Evolutionary conservation across 805 yeast species (phyloP), one percentile per base, ranked within the genome.

Genomic region (Metschnikowia cerradonensis): DNA sequence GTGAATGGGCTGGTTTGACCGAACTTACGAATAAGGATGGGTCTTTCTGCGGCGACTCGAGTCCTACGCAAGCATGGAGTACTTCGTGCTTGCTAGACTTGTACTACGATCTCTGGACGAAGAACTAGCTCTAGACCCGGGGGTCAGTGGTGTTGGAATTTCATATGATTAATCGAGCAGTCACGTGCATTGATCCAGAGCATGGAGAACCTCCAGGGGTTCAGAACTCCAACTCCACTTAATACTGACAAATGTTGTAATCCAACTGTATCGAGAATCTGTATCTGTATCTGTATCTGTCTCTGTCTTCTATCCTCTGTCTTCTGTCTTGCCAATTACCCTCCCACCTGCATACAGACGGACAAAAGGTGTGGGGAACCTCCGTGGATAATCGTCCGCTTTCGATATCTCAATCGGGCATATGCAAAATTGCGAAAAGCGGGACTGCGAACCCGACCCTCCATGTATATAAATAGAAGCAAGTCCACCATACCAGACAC

Each of bases 31-130:
- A 92, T 63, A 89, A 88, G 67, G 84, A 86, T 60, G 98, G 98
- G 2, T 84, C 73, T 31, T 60, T 82, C 8, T 92, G 99, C 65
- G 62, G 65, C 15, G 98, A 94, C 66, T 88, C 96, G 1, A 87
- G 96, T 56, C 97, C 97, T 2, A 85, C 97, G 0, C 99, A 92
- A 66, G 97, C 98, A 0, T 92, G 99, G 99, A 88, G 96, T 64
- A 72, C 92, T 0, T 84, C 94, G 2, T 88, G 97, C 60, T 68
- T 94, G 51, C 67, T 92, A 32, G 98, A 92, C 65, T 70, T 92
- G 48, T 88, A 81, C 65, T 76, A 78, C 55, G 96, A 90, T 61
- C 65, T 81, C 23, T 81, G 75, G 75, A 62, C 59, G 19, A 39
- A 39, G 20, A 23, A 22, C 11, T 39, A 39, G 30, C 11, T 26